These are phyloP conservation scores for Echinochloa phyllopogon DNA, from an alignment of 176 grass and related monocot species.

Conservation along the genomic window DNA sequence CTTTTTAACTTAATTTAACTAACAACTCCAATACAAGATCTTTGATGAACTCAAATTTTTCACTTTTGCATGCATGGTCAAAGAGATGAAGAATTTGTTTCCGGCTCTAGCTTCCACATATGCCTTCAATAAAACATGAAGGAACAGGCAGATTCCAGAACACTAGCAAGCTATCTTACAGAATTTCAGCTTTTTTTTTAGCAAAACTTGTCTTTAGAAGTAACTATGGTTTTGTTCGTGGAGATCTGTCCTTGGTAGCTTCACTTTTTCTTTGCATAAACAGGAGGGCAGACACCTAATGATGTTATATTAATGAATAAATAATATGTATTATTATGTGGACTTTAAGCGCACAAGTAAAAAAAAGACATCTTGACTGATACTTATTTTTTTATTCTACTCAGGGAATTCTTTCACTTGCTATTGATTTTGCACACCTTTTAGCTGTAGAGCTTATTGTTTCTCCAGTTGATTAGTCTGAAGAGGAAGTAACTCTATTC, in stretches of 20 bases:
- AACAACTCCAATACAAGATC: background rate
- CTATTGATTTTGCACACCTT: background rate
- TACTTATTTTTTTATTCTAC: background rate
- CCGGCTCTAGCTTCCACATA: background rate
- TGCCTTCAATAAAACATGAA: background rate
- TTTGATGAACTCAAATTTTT: background rate
- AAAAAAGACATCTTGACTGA: background rate
- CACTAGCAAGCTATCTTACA: background rate
- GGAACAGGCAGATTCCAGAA: background rate
- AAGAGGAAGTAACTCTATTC: background rate
- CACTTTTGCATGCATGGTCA: background rate
- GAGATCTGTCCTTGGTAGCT: background rate
- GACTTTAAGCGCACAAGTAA: background rate
- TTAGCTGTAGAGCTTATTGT: constrained; percentile 19
- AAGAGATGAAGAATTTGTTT: background rate
- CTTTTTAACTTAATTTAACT: background rate
- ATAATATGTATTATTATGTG: background rate
- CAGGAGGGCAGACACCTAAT: background rate
- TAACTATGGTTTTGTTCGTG: background rate
- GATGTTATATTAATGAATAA: background rate
- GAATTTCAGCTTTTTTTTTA: background rate
- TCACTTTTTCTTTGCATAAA: background rate
- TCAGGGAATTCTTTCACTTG: background rate
- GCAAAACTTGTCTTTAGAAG: background rate
- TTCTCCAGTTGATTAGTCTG: background rate